Percentiles rank a stretch among this genome's conserved stretches.
These are phyloP conservation scores for Streptanthus diversifolius DNA, from an alignment of 345 rosid genomes.

Conservation along the genomic window DNA sequence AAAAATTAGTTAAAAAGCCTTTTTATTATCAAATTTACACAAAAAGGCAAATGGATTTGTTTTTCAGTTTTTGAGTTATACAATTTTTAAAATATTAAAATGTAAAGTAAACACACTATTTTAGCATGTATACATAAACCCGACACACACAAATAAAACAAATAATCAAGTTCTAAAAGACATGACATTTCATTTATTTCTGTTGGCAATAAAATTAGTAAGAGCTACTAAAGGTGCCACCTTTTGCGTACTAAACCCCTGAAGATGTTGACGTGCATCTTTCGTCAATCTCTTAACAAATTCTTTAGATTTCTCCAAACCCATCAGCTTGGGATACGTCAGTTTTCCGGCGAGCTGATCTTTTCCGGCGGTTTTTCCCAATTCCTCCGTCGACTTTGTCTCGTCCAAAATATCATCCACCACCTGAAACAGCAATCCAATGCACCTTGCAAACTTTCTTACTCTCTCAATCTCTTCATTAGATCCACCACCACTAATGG, in stretches of 20 bases:
- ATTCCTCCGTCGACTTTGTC: constrained; percentile 71
- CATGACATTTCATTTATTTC: constrained; percentile 52
- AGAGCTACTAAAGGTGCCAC: constrained; percentile 80
- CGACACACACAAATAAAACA: neutral
- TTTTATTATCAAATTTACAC: neutral
- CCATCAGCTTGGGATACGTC: constrained; percentile 76
- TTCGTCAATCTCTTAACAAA: constrained; percentile 56
- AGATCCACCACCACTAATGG: constrained; percentile 72
- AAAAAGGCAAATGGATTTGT: constrained; percentile 1
- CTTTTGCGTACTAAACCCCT: constrained; percentile 57
- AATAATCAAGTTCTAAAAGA: neutral
- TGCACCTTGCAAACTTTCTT: constrained; percentile 63
- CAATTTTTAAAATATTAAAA: neutral
- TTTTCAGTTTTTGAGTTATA: neutral
- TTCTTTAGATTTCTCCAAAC: constrained; percentile 64
- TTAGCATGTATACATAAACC: constrained; percentile 26
- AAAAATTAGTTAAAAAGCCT: neutral
- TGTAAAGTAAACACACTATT: constrained; percentile 14
- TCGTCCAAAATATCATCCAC: constrained; percentile 93
- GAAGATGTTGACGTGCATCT: constrained; percentile 64
- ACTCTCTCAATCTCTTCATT: constrained; percentile 66
- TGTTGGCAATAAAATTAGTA: constrained; percentile 70
- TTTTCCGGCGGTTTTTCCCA: constrained; percentile 94
- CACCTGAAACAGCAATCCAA: constrained; percentile 87
- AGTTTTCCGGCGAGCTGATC: constrained; percentile 70